These are phyloP conservation scores for Diospyros lotus DNA, from an alignment of 148 eudicot species.

Conservation along the genomic window DNA sequence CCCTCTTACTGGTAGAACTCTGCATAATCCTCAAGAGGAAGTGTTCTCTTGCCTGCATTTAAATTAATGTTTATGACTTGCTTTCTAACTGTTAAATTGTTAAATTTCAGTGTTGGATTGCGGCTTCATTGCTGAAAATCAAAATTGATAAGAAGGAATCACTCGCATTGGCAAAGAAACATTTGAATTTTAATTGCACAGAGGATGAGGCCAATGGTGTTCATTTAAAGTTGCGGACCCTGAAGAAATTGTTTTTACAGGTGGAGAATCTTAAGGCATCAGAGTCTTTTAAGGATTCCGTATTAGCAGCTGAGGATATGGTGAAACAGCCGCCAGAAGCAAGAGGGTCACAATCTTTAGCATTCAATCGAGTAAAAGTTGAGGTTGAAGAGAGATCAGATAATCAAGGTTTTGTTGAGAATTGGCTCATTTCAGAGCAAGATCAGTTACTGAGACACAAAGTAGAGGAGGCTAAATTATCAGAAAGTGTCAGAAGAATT, in stretches of 20 bases:
- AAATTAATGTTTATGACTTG: not conserved
- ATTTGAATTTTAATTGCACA: constrained; percentile 47
- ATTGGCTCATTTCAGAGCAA: not conserved
- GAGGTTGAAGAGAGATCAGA: constrained; percentile 22
- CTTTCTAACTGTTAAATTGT: constrained; percentile 5
- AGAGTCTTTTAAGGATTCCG: constrained; percentile 14
- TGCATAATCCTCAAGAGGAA: not conserved
- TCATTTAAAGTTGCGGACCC: constrained; percentile 37
- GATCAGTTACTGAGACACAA: constrained; percentile 10
- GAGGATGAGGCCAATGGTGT: constrained; percentile 47
- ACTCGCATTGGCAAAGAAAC: constrained; percentile 42
- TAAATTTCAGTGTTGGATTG: constrained; percentile 69
- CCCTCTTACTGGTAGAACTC: not conserved
- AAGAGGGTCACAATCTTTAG: constrained; percentile 5
- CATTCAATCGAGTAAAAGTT: constrained; percentile 1
- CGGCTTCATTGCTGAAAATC: constrained; percentile 47
- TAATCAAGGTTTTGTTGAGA: constrained; percentile 18
- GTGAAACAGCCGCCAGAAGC: constrained; percentile 15
- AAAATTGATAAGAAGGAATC: constrained; percentile 58
- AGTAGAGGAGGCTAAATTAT: constrained; percentile 11
- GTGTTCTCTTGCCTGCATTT: not conserved
- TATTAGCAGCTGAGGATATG: constrained; percentile 16
- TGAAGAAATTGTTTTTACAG: constrained; percentile 39
- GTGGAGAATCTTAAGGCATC: constrained; percentile 25
- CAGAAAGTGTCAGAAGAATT: constrained; percentile 29